These are phyloP conservation scores for Amanita rimosa DNA, from an alignment of 768 basidiomycete genomes.

Conservation along the genomic window DNA sequence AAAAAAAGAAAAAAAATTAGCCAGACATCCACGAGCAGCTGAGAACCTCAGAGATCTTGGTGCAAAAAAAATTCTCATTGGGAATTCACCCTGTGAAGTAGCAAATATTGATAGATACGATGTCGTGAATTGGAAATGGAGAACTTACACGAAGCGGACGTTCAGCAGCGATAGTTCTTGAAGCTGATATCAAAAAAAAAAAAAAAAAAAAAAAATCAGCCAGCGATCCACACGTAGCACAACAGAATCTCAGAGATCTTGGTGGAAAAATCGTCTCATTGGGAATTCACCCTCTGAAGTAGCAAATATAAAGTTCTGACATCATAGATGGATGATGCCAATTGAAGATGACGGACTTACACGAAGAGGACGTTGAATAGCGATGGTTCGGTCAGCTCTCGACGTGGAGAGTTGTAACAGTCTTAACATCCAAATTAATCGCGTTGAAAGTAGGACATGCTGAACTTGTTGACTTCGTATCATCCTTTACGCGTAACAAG, in stretches of 20 bases:
- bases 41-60: constrained; percentile 63
- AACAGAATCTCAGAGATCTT: constrained; percentile 56
- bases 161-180: too few relatives aligned
- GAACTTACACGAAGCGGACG: neutral
- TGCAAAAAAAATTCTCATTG: constrained; percentile 74
- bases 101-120: constrained; percentile 58
- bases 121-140: neutral
- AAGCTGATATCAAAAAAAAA: too few relatives aligned
- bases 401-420: too few relatives aligned
- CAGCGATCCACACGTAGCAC: neutral
- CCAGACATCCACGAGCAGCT: neutral
- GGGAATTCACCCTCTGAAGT: constrained; percentile 68
- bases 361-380: neutral
- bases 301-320: constrained; percentile 62
- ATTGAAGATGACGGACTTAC: constrained; percentile 1
- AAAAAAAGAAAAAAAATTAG: neutral
- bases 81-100: constrained; percentile 70
- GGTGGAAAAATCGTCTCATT: constrained; percentile 72
- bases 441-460: neutral
- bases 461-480: neutral
- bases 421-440: too few relatives aligned
- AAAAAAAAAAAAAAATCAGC: neutral
- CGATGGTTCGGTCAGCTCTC: too few relatives aligned
- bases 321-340: constrained; percentile 17
- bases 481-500: constrained; percentile 67